These are phyloP conservation scores for Fibroporia radiculosa DNA, from an alignment of 768 basidiomycete genomes.

Conservation along the genomic window DNA sequence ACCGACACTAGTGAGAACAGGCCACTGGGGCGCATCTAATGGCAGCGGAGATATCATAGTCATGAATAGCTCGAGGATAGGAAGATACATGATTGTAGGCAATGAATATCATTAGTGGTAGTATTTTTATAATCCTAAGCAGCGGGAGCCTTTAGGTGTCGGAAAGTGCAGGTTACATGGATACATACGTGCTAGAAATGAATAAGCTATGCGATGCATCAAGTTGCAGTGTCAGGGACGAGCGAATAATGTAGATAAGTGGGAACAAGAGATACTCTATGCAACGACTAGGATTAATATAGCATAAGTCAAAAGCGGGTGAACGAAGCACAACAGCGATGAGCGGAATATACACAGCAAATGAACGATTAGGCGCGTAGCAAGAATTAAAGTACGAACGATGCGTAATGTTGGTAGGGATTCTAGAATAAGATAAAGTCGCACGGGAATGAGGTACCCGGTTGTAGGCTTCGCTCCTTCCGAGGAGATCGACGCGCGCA, in stretches of 20 bases:
- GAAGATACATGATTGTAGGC: too few species aligned
- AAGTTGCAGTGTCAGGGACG: conserved; percentile 1
- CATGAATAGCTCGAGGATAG: too few species aligned
- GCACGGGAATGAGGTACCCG: background rate
- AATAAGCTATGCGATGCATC: conserved; percentile 1
- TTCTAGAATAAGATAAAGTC: conserved; percentile 2
- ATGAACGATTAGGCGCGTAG: background rate
- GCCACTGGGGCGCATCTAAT: too few species aligned
- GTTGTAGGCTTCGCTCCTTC: conserved; percentile 3
- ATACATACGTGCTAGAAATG: conserved; percentile 1
- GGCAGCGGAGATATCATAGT: too few species aligned
- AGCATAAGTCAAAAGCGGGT: background rate
- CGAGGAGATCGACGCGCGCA: background rate
- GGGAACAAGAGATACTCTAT: conserved; percentile 1
- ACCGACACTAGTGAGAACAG: too few species aligned
- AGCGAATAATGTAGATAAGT: background rate
- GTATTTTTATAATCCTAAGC: conserved; percentile 1
- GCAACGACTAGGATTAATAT: background rate
- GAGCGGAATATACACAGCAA: conserved; percentile 3
- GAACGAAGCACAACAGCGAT: conserved; percentile 1
- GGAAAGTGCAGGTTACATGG: background rate
- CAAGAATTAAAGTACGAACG: conserved; percentile 3
- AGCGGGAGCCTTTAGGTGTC: background rate
- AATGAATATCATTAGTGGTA: background rate
- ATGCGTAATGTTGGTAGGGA: background rate